Base-by-base conservation (phyloP, 1,284 basidiomycete species). In the Moesziomyces globuligerus region DNA sequence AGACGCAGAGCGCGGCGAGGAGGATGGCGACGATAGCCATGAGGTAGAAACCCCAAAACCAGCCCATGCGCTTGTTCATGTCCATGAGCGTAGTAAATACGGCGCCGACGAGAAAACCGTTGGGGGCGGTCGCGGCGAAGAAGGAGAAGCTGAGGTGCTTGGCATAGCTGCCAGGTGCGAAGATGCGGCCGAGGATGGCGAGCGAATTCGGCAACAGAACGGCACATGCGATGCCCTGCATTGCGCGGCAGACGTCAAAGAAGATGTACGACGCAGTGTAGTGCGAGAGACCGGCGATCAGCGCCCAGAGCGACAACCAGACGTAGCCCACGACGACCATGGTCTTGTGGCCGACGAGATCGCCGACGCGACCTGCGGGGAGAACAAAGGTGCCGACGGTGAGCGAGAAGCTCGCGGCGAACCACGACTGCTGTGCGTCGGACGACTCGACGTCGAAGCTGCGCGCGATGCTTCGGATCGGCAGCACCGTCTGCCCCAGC, bases 321-420 rank as follows among this genome's bases (percentile, higher is more conserved):
- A 37, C 28, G 39, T 55, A 78, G 38, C 76, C 76, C 25, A 72
- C n/a, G 13, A 75, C 38, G 26, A 77, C 45, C 39, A 70, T 23
- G 32, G 48, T 26, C 39, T 70, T 73, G 53, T 75, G 72, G 15
- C 75, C 75, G 18, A 66, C 37, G 13, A 77, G 38, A 40, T 77
- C 75, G 20, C 76, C 76, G 13, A 74, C 41, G 6, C 68, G 54
- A 20, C 76, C 76, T 7, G 69, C 55, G n/a, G 74, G 68, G 0
- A 78, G 59, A 9, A 78, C 73, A 43, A 77, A 69, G 17, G 75
- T 75, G 39, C 76, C 76, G 38, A 70, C 66, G 5, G 73, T 75
- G 26, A 78, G 55, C 8, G 64, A 66, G 43, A 71, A 78, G 13
- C 65, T 48, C 4, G 76, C 74, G n/a, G 66, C 53, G 43, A 71